A percentile compares a stretch with the other conserved stretches of the same genome.
Evolutionary conservation across 805 yeast species (phyloP).

Genomic region (Schwanniomyces polymorphus): DNA sequence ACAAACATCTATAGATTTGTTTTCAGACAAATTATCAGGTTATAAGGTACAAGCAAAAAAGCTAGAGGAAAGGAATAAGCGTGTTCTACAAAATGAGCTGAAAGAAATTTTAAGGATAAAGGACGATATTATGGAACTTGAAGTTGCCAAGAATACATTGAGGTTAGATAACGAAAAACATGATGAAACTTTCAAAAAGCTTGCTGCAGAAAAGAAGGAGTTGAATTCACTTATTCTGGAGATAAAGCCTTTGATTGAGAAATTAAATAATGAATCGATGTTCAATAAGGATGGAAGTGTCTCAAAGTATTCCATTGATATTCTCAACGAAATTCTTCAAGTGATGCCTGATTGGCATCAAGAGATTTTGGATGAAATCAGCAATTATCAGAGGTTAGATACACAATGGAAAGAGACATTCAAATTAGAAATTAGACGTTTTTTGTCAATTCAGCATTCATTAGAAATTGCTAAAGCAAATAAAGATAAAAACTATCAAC

Average conservation of each 20-base stretch:
- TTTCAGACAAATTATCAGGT: slow-evolving; percentile 17
- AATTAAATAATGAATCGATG: slow-evolving; percentile 14
- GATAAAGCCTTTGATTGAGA: slow-evolving; percentile 24
- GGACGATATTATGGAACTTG: slow-evolving; percentile 10
- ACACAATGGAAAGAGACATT: slow-evolving; percentile 29
- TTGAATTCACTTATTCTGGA: slow-evolving; percentile 11
- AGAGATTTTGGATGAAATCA: slow-evolving; percentile 28
- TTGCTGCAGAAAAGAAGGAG: slow-evolving; percentile 23
- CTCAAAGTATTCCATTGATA: slow-evolving; percentile 23
- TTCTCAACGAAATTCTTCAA: slow-evolving; percentile 20
- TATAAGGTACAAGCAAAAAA: slow-evolving; percentile 14
- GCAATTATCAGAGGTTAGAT: slow-evolving; percentile 23
- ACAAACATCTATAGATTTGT: slow-evolving; percentile 17
- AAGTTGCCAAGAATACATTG: slow-evolving; percentile 13
- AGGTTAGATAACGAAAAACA: slow-evolving; percentile 20
- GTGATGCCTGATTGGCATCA: slow-evolving; percentile 36
- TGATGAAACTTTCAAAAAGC: slow-evolving; percentile 24
- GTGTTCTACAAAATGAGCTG: slow-evolving; percentile 20
- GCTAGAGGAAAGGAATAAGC: slow-evolving; percentile 22
- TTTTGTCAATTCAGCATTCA: slow-evolving; percentile 24
- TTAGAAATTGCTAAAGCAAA: slow-evolving; percentile 26
- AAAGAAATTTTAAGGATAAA: slow-evolving; percentile 21
- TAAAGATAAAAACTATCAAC: slow-evolving; percentile 27
- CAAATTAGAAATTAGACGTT: slow-evolving; percentile 28
- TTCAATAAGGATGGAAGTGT: slow-evolving; percentile 34